Base-by-base conservation (phyloP, 2,329 filamentous ascomycete species). In the Metarhizium guizhouense region DNA sequence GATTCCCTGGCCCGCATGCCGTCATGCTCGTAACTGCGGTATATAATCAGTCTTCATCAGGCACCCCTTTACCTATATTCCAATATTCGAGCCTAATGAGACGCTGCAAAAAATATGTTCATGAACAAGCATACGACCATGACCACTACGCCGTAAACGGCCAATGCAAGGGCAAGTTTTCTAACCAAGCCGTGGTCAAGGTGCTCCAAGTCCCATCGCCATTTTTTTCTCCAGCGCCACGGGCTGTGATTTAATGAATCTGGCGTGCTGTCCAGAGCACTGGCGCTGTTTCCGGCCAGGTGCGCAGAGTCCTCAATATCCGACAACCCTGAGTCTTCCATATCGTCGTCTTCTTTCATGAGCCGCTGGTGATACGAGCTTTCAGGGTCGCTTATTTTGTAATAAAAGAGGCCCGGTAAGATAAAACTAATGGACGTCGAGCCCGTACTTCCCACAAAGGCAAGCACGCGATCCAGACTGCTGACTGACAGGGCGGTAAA, bases 361-460 rank as follows among this genome's bases (percentile, higher is more conserved):
- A 97, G 76, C 14, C 87, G 83, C 68, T 96, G 93, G 64, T 96
- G 91, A 59, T 93, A 84, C 32, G 86, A 81, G 48, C 89, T 93
- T 55, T 96, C 87, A 0, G 94, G 94, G 29, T 90, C 85, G 13
- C 90, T 95, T 58, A 99, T 97, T 72, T 97, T 97, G 75, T 97
- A 99, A 72, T 97, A 99, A 71, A 99, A 99, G 4, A 99, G 74
- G 0, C 94, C 94, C 0, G 94, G 94, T 0, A 99, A 79, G 61
- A 99, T 97, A 69, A 99, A 99, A 59, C 90, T 95, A 64, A 99
- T 99, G 58, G 90, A 90, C 0, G 94, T 99, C 53, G 87, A 93
- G 54, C 94, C 94, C 0, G 94, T 99, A 63, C 87, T 91, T 42
- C 94, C 94, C 11, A 99, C 94, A 63, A 96, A 99, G 0, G 94